These are phyloP conservation scores for Colletotrichum truncatum DNA, from an alignment of 2,329 filamentous ascomycete genomes.

Conservation along the genomic window DNA sequence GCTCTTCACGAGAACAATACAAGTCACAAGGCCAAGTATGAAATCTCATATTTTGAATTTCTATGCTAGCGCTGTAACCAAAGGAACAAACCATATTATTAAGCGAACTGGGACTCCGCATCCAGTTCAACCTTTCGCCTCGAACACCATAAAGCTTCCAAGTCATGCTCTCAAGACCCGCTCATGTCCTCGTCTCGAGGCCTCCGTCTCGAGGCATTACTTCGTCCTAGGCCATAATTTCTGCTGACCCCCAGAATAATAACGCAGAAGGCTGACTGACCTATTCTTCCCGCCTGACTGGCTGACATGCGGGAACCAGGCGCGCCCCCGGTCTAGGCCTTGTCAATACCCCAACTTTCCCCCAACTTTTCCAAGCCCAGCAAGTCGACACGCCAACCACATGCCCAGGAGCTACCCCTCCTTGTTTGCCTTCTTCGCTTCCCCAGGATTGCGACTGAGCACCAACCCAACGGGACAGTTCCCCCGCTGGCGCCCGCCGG, in stretches of 20 bases:
- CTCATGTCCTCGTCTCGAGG: constrained; percentile 2
- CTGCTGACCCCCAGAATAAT: not conserved
- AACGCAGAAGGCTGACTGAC: not conserved
- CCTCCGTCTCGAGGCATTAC: not conserved
- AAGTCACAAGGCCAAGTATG: not conserved
- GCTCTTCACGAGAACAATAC: not conserved
- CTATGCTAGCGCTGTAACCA: not conserved
- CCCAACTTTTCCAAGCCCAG: constrained; percentile 20
- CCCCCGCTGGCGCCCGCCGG: constrained; percentile 21
- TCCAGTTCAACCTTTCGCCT: not conserved
- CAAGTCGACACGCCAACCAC: constrained; percentile 8
- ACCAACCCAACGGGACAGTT: constrained; percentile 21
- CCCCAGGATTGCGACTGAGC: constrained; percentile 22
- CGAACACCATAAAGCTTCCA: not conserved
- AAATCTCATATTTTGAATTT: not conserved
- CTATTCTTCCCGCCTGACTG: constrained; percentile 8
- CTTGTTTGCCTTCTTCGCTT: constrained; percentile 18
- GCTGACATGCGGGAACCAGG: constrained; percentile 18
- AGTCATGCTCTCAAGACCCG: not conserved
- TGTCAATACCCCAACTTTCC: constrained; percentile 27
- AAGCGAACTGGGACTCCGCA: not conserved
- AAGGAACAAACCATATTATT: not conserved
- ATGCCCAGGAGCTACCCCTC: constrained; percentile 5
- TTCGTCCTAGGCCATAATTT: not conserved
- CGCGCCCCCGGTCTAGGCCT: constrained; percentile 4